Evolutionary conservation across 768 basidiomycete species (phyloP).

Genomic region (Mrakia hoshinonis): DNA sequence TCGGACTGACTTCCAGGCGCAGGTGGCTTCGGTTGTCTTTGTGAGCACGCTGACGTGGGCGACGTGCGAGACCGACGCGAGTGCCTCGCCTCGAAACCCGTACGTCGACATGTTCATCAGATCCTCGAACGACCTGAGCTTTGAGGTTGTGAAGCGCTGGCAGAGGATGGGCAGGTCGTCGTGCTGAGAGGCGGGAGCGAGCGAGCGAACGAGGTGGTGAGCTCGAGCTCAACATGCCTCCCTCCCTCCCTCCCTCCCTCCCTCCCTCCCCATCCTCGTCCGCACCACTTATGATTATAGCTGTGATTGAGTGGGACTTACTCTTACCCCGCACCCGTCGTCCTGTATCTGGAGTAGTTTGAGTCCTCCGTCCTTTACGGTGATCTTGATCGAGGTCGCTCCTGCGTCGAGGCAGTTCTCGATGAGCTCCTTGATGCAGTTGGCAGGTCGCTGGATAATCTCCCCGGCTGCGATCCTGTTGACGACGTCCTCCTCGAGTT

Average conservation of each 20-base stretch:
- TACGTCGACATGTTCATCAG: constrained; percentile 76
- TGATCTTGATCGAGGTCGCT: constrained; percentile 72
- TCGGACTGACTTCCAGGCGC: constrained; percentile 80
- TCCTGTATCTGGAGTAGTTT: constrained; percentile 93
- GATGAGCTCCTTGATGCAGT: constrained; percentile 88
- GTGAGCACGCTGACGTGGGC: constrained; percentile 81
- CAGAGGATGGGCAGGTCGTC: constrained; percentile 80
- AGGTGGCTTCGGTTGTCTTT: constrained; percentile 69
- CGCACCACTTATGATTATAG: too few species aligned
- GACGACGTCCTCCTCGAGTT: constrained; percentile 72
- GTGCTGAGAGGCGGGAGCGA: constrained; percentile 55
- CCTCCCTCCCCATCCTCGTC: not conserved
- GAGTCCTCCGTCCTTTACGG: constrained; percentile 88
- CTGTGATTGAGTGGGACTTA: constrained; percentile 44
- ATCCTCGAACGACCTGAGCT: constrained; percentile 77
- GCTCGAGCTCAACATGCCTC: not conserved
- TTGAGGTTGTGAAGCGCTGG: constrained; percentile 91
- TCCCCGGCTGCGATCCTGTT: constrained; percentile 76
- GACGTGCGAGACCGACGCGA: constrained; percentile 92
- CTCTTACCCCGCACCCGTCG: constrained; percentile 89
- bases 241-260: not conserved
- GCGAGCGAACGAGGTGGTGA: not conserved
- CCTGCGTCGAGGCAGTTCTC: constrained; percentile 96
- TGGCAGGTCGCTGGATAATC: constrained; percentile 84
- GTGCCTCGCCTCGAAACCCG: constrained; percentile 92